A percentile compares a stretch with the other conserved stretches of the same genome.
These are phyloP conservation scores for Fraxinus velutina DNA, from an alignment of 305 asterid genomes.

Conservation along the genomic window DNA sequence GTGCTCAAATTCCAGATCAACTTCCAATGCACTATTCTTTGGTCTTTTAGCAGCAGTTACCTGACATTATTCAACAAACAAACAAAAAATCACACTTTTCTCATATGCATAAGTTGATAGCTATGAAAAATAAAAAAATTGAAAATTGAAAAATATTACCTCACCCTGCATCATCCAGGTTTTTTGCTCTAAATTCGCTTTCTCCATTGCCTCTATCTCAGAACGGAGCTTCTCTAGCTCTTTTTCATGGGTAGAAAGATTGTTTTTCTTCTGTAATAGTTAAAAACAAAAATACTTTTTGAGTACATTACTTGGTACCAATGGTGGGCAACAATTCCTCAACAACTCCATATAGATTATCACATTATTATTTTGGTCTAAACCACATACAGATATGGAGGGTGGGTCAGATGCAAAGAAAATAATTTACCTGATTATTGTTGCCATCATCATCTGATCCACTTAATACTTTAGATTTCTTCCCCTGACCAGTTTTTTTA, in stretches of 20 bases:
- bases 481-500: conserved; percentile 43
- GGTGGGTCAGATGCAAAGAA: background rate
- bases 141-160: conserved; percentile 40
- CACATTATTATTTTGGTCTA: background rate
- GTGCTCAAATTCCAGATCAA: conserved; percentile 86
- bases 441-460: conserved; percentile 45
- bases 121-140: conserved; percentile 3
- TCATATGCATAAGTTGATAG: conserved; percentile 16
- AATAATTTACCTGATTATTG: conserved; percentile 32
- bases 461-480: conserved; percentile 36
- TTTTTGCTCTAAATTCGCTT: conserved; percentile 76
- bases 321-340: conserved; percentile 1
- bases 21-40: conserved; percentile 89
- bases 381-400: conserved; percentile 1
- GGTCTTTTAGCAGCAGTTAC: conserved; percentile 84
- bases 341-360: conserved; percentile 10
- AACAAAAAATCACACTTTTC: background rate
- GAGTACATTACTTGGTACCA: conserved; percentile 14
- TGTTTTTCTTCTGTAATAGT: conserved; percentile 42
- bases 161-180: conserved; percentile 97
- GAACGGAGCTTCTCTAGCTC: conserved; percentile 58
- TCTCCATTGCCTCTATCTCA: conserved; percentile 75
- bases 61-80: conserved; percentile 40
- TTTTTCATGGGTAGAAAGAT: conserved; percentile 67
- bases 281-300: background rate